Evolutionary conservation across 2,329 filamentous ascomycete genomes (phyloP), one percentile per base, ranked within the genome.

Genomic region (Neurospora sp.): DNA sequence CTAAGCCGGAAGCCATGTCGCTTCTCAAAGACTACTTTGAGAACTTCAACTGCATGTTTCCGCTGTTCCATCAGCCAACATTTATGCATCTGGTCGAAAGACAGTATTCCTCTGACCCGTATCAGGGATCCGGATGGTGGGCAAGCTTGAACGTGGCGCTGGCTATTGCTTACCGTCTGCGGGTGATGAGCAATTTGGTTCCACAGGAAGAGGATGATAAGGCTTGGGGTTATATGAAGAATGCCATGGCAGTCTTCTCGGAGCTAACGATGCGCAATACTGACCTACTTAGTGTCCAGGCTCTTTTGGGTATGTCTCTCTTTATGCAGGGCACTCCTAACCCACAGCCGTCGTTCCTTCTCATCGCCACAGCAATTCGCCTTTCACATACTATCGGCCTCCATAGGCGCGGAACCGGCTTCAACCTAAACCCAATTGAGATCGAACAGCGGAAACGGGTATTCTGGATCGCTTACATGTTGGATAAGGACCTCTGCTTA

Each of bases 31-130:
- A 99, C 79, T 99, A 91, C 77, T 99, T 99, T 75, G 93, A 97
- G 77, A 97, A 97, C 81, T 98, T 99, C 85, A 99, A 99, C 83
- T 96, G 93, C 87, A 95, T 98, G 87, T 97, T 98, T 78, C 96
- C 96, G 6, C 84, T 99, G 4, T 99, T 97, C 77, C 96, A 99
- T 79, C 94, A 97, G 79, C 94, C 95, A 1, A 98, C 96, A 0
- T 99, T 99, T 78, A 98, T 98, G 93, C 94, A 97, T 78, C 84
- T 98, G 5, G 93, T 97, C 39, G 93, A 98, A 77, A 89, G 91
- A 75, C 95, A 98, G 78, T 99, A 98, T 80, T 96, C 93, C 0
- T 84, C 89, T 67, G 92, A 98, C 74, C 95, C 95, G 0, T 98
- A 97, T 74, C 90, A 97, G 78, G 94, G 95, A 38, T 96, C 93